Conservation (phyloP, 2,329 filamentous ascomycete species). For the Xylaria digitata region DNA sequence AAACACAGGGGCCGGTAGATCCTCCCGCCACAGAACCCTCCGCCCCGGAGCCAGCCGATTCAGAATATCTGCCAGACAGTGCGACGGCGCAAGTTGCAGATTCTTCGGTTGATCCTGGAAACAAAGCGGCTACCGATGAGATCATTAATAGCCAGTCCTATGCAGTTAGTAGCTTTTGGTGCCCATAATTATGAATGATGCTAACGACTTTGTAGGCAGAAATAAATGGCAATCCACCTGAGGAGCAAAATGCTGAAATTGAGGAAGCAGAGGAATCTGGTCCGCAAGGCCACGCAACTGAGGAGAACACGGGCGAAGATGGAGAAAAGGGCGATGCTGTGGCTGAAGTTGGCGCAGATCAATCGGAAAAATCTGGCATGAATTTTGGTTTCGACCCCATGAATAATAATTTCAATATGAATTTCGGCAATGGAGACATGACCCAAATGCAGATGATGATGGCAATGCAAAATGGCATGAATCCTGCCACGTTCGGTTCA, state of each 20-base stretch:
- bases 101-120: conserved; percentile 21
- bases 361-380: conserved; percentile 47
- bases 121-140: conserved; percentile 15
- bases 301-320: conserved; percentile 35
- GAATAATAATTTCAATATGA: conserved; percentile 67
- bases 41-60: conserved; percentile 20
- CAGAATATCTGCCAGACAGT: conserved; percentile 35
- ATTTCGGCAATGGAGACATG: conserved; percentile 73
- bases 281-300: conserved; percentile 31
- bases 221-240: conserved; percentile 25
- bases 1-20: conserved; percentile 45
- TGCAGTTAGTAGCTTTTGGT: conserved; percentile 22
- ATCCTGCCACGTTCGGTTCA: conserved; percentile 63
- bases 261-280: conserved; percentile 36
- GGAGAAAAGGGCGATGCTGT: conserved; percentile 48
- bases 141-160: conserved; percentile 13
- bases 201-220: conserved; percentile 32
- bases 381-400: conserved; percentile 52
- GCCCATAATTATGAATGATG: not conserved
- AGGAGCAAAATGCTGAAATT: conserved; percentile 34
- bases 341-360: conserved; percentile 49
- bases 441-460: conserved; percentile 86
- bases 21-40: conserved; percentile 38
- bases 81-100: conserved; percentile 14
- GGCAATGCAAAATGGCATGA: conserved; percentile 78